Percentiles rank a stretch among this genome's conserved stretches.
Conservation (phyloP, 345 rosid species). For the Mercurialis annua region DNA sequence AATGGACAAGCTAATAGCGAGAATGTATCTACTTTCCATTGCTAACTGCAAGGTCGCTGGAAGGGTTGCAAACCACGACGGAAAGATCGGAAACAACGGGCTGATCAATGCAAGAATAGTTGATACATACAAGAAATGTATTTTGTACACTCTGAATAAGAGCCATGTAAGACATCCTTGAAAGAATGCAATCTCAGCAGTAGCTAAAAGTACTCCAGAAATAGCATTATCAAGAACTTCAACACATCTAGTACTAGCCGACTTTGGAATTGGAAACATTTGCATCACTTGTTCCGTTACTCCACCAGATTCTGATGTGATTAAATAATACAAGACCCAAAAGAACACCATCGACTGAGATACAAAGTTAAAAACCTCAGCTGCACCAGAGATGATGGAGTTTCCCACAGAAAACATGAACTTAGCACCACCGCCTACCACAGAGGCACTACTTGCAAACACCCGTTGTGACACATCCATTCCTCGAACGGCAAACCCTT, state of each 20-base stretch:
- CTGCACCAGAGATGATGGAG: slow-evolving; percentile 77
- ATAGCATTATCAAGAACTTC: slow-evolving; percentile 84
- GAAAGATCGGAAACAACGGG: slow-evolving; percentile 76
- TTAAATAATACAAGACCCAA: slow-evolving; percentile 78
- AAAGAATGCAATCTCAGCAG: slow-evolving; percentile 85
- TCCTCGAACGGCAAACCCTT: slow-evolving; percentile 73
- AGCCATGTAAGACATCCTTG: slow-evolving; percentile 98
- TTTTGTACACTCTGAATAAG: slow-evolving; percentile 66
- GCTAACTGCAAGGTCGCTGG: slow-evolving; percentile 72
- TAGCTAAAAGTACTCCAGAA: slow-evolving; percentile 88
- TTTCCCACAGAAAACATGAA: slow-evolving; percentile 57
- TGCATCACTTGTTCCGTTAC: slow-evolving; percentile 87
- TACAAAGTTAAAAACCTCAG: slow-evolving; percentile 86
- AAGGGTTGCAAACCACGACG: slow-evolving; percentile 82
- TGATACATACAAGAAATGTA: slow-evolving; percentile 85
- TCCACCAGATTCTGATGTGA: slow-evolving; percentile 93
- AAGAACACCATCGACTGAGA: slow-evolving; percentile 81
- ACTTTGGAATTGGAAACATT: slow-evolving; percentile 72
- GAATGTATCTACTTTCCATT: slow-evolving; percentile 68
- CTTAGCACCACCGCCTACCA: slow-evolving; percentile 73
- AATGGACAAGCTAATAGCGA: slow-evolving; percentile 55
- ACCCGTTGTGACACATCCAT: slow-evolving; percentile 70
- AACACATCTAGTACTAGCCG: slow-evolving; percentile 64
- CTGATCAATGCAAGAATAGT: slow-evolving; percentile 78
- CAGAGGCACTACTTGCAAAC: slow-evolving; percentile 66